These are phyloP conservation scores for Kodamaea ohmeri DNA, from an alignment of 1,139 yeast genomes.

Conservation along the genomic window DNA sequence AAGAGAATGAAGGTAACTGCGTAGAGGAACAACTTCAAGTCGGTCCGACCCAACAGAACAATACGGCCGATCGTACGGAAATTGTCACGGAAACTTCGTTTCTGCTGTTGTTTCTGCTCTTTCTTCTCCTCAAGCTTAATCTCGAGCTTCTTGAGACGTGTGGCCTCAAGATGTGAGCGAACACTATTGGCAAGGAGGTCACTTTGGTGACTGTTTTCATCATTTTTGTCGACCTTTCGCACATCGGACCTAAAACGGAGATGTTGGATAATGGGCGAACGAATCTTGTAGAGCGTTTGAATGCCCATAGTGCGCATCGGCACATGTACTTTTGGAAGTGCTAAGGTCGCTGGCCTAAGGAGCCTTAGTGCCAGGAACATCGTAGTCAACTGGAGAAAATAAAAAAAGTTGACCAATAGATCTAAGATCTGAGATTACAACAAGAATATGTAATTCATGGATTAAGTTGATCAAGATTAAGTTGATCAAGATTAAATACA, in stretches of 20 bases:
- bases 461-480: too few relatives aligned
- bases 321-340: not conserved
- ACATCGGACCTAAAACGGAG: not conserved
- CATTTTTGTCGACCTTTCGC: too few relatives aligned
- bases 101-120: constrained; percentile 23
- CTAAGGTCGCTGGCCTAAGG: constrained; percentile 5
- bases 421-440: too few relatives aligned
- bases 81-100: constrained; percentile 32
- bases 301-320: not conserved
- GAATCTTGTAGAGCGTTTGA: not conserved
- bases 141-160: constrained; percentile 27
- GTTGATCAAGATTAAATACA: too few relatives aligned
- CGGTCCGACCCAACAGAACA: constrained; percentile 41
- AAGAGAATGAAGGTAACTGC: constrained; percentile 44
- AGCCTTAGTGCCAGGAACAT: constrained; percentile 2
- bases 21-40: constrained; percentile 35
- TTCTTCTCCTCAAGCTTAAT: constrained; percentile 36
- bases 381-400: not conserved
- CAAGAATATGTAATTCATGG: too few relatives aligned
- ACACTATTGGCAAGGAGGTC: constrained; percentile 17
- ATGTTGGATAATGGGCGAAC: not conserved
- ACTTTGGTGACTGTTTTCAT: too few relatives aligned
- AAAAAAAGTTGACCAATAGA: too few relatives aligned
- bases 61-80: constrained; percentile 38
- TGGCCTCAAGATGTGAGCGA: constrained; percentile 30